These are phyloP conservation scores for Leccinum imitatum DNA, from an alignment of 768 basidiomycete genomes.

Conservation along the genomic window DNA sequence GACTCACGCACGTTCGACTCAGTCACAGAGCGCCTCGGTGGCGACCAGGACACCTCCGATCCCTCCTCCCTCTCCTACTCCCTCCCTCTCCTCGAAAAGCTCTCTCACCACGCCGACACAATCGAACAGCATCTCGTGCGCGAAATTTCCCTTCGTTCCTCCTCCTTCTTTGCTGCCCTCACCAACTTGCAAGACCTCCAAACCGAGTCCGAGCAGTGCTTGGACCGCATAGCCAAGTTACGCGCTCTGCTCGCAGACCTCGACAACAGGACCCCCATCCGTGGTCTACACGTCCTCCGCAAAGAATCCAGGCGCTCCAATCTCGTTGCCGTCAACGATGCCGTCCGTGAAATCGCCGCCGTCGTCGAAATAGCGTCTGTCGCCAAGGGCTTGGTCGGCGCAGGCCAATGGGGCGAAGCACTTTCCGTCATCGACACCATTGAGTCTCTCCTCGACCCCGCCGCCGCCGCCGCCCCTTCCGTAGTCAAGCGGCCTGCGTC, in stretches of 20 bases:
- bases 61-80: constrained; percentile 64
- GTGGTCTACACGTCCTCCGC: constrained; percentile 74
- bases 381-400: constrained; percentile 69
- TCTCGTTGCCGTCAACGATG: constrained; percentile 57
- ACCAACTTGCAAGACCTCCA: constrained; percentile 92
- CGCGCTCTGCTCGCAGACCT: constrained; percentile 72
- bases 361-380: constrained; percentile 78
- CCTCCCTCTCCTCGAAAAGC: constrained; percentile 78
- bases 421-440: constrained; percentile 71
- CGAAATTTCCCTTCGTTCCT: constrained; percentile 87
- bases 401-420: constrained; percentile 88
- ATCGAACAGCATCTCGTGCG: constrained; percentile 93
- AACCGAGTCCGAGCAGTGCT: constrained; percentile 81
- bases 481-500: background rate
- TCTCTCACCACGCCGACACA: constrained; percentile 90
- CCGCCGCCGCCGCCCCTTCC: constrained; percentile 5
- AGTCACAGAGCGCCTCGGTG: constrained; percentile 62
- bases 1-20: constrained; percentile 74
- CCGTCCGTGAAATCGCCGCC: constrained; percentile 61
- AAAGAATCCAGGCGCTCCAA: constrained; percentile 61
- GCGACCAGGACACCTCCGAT: constrained; percentile 43
- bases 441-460: constrained; percentile 52
- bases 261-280: constrained; percentile 72
- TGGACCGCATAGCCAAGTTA: constrained; percentile 71
- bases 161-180: constrained; percentile 95